phyloP scores from a whole-genome alignment of 2,329 filamentous ascomycete genomes.

The Didymella pinodella region DNA sequence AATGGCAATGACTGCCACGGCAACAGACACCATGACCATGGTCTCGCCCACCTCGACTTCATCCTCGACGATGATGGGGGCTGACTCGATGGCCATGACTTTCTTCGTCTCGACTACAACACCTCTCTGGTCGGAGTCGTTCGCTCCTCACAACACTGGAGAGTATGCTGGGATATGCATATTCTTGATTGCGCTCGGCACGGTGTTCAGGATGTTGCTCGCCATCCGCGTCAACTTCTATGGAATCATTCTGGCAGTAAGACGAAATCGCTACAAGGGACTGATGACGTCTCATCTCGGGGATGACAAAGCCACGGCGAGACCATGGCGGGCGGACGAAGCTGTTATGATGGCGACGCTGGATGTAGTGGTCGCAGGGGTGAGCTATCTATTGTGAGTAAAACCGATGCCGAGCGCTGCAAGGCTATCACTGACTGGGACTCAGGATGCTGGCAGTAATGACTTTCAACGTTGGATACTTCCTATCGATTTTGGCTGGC shows the following conservation, averaged over 20 bases:
- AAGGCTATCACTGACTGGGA: constrained; percentile 2
- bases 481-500: constrained; percentile 75
- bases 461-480: constrained; percentile 86
- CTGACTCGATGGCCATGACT: constrained; percentile 59
- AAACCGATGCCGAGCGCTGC: neutral
- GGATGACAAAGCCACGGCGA: constrained; percentile 54
- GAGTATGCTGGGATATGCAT: constrained; percentile 87
- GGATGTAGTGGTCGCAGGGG: constrained; percentile 74
- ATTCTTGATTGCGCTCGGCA: constrained; percentile 79
- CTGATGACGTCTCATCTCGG: constrained; percentile 65
- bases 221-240: constrained; percentile 67
- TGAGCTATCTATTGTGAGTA: constrained; percentile 85
- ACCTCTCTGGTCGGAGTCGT: constrained; percentile 70
- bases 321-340: constrained; percentile 80
- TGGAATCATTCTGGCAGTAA: constrained; percentile 56
- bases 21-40: constrained; percentile 16
- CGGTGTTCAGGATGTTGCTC: constrained; percentile 71
- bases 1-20: neutral
- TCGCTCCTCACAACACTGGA: constrained; percentile 73
- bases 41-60: constrained; percentile 12
- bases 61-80: constrained; percentile 18
- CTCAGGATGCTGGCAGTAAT: constrained; percentile 86
- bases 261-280: constrained; percentile 75
- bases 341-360: constrained; percentile 75
- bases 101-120: constrained; percentile 71